Base-by-base conservation (phyloP, 768 basidiomycete genomes). In the Suillus hirtellus region DNA sequence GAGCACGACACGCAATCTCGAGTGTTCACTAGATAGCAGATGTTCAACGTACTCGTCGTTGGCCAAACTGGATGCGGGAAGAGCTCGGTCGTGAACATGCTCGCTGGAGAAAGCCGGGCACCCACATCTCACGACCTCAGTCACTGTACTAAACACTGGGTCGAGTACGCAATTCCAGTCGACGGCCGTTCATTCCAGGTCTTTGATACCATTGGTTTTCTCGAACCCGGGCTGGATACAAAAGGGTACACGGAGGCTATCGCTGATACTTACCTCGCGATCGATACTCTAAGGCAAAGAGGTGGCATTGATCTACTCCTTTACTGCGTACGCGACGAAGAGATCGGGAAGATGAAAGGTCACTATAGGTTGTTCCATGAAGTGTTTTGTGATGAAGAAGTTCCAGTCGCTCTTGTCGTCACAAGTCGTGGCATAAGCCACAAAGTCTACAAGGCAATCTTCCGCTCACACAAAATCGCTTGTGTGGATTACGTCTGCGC, bases 321-420 rank as follows among this genome's bases (percentile, higher is more conserved):
- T 3, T 79, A 75, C 61, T 75, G 75, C 59, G 71, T 80, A 63
- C 75, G 77, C n/a, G 76, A 69, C 24, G 77, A 78, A 2, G 69
- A 75, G n/a, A 78, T 74, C 21, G 67, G 72, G 27, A 72, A 70
- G 49, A 80, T 81, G 56, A 34, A 19, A 31, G 70, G 62, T 15
- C 10, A 55, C 60, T 81, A 78, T 67, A 70, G 69, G 64, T 59
- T 81, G 10, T 71, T 81, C 66, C 64, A 72, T 38, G 71, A 77
- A 38, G 72, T 81, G 50, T 75, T 82, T 59, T 81, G 80, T 59
- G 67, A 66, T 14, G 65, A 69, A 24, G 61, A 68, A 12, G 81
- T 78, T 1, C 78, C 75, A 7, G 73, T 78, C 46, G 71, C 76
- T 8, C 65, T 82, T 21, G 72, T 77, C 53, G 66, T 82, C 38